phyloP scores from a whole-genome alignment of 108 stramenopile genomes.

The Nitzschia inconspicua region DNA sequence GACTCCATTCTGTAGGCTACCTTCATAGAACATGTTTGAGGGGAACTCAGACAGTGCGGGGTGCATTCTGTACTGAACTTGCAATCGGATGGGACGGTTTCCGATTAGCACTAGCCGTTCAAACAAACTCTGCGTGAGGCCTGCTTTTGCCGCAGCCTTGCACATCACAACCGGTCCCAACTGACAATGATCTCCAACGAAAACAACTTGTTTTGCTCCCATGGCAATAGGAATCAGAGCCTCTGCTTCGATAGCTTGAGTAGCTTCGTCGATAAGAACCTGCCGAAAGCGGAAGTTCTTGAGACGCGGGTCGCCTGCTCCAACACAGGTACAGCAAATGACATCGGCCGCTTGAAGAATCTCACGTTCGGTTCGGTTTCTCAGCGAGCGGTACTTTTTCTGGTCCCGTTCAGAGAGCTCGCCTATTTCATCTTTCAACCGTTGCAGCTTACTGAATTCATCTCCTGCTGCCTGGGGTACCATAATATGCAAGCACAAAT shows the following conservation, averaged over 20 bases:
- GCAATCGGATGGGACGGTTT: conserved; percentile 93
- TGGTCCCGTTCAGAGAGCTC: conserved; percentile 92
- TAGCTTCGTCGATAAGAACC: conserved; percentile 98
- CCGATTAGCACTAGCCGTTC: conserved; percentile 96
- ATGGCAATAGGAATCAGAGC: conserved; percentile 94
- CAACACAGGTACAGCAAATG: conserved; percentile 98
- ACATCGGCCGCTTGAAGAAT: conserved; percentile 98
- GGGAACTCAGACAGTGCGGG: conserved; percentile 97
- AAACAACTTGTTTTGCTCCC: conserved; percentile 96
- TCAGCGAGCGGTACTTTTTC: conserved; percentile 79
- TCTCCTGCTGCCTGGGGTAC: conserved; percentile 79
- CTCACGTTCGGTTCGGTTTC: conserved; percentile 86
- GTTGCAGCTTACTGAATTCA: conserved; percentile 91
- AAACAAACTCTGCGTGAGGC: conserved; percentile 93
- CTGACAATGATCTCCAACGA: conserved; percentile 99
- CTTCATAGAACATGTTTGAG: conserved; percentile 99
- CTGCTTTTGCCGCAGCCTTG: conserved; percentile 94
- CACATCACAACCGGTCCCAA: conserved; percentile 97
- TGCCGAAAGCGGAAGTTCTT: conserved; percentile 94
- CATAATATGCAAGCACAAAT: conserved; percentile 92
- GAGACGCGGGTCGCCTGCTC: conserved; percentile 96
- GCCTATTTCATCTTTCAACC: conserved; percentile 92
- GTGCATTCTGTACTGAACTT: conserved; percentile 99
- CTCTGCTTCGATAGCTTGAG: conserved; percentile 99
- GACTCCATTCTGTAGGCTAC: conserved; percentile 97